Conservation (phyloP, 176 grass and related monocot species). For the Hsuehochloa calcarea region DNA sequence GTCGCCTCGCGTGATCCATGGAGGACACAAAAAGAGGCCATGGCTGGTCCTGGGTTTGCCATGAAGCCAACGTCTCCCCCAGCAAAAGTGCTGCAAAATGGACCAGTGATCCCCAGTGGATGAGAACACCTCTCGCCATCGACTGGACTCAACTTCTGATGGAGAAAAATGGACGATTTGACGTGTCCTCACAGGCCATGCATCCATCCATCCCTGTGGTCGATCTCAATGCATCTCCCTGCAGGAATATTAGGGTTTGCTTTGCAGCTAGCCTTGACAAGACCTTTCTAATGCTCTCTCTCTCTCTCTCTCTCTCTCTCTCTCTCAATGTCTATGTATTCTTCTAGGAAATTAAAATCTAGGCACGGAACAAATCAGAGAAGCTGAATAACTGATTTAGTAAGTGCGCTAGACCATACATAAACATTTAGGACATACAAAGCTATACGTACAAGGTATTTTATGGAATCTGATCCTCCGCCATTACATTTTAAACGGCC, state of each 20-base stretch:
- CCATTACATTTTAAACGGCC: no score
- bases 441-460: neutral
- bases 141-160: slow-evolving; percentile 26
- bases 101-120: slow-evolving; percentile 3
- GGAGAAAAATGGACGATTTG: slow-evolving; percentile 17
- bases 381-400: neutral
- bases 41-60: neutral
- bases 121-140: neutral
- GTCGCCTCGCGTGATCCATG: neutral
- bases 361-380: neutral
- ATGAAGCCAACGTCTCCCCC: neutral
- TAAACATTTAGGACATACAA: neutral
- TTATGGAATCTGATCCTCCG: neutral
- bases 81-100: neutral
- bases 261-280: neutral
- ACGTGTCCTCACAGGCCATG: neutral
- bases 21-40: neutral
- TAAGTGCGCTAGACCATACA: neutral
- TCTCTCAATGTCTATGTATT: no score
- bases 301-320: no score
- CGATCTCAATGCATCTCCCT: neutral
- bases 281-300: neutral
- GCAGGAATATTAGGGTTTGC: neutral
- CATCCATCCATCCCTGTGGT: no score
- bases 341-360: neutral